These are phyloP conservation scores for Hypomyces perniciosus DNA, from an alignment of 2,329 filamentous ascomycete species.

Conservation along the genomic window DNA sequence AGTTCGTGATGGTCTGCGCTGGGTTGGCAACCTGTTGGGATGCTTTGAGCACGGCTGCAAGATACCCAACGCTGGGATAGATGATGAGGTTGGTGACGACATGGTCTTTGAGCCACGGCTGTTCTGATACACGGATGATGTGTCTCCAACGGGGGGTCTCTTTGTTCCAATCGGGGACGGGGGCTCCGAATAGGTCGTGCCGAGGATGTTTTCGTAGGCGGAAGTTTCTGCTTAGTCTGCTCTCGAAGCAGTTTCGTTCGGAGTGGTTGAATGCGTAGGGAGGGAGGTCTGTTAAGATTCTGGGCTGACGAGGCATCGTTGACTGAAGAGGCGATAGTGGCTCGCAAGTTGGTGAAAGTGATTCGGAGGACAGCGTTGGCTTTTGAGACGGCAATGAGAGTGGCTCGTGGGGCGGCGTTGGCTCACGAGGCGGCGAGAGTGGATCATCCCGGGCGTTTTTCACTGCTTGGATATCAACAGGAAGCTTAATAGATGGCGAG, in stretches of 20 bases:
- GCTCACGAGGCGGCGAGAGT: too few species aligned
- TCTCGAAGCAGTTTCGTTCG: conserved; percentile 27
- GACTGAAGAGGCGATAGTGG: neutral
- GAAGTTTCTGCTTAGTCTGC: conserved; percentile 22
- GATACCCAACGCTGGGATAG: conserved; percentile 33
- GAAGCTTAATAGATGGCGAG: too few species aligned
- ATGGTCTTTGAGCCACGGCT: conserved; percentile 32
- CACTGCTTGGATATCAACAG: neutral
- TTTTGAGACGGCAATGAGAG: neutral
- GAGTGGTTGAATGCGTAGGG: conserved; percentile 32
- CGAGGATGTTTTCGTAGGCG: conserved; percentile 25
- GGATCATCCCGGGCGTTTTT: too few species aligned
- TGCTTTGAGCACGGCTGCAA: conserved; percentile 30
- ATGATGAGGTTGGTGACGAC: conserved; percentile 22
- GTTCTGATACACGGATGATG: conserved; percentile 13
- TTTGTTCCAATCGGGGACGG: conserved; percentile 16
- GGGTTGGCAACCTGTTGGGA: conserved; percentile 15
- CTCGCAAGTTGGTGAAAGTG: too few species aligned
- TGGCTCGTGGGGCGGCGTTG: neutral
- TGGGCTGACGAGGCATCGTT: neutral
- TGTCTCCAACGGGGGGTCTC: conserved; percentile 20
- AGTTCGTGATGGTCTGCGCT: conserved; percentile 6
- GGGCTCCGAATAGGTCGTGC: conserved; percentile 34
- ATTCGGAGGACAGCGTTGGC: neutral
- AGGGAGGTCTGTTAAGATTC: conserved; percentile 24